Base-by-base conservation (phyloP, 106 monocot species). In the Agapanthus africanus region DNA sequence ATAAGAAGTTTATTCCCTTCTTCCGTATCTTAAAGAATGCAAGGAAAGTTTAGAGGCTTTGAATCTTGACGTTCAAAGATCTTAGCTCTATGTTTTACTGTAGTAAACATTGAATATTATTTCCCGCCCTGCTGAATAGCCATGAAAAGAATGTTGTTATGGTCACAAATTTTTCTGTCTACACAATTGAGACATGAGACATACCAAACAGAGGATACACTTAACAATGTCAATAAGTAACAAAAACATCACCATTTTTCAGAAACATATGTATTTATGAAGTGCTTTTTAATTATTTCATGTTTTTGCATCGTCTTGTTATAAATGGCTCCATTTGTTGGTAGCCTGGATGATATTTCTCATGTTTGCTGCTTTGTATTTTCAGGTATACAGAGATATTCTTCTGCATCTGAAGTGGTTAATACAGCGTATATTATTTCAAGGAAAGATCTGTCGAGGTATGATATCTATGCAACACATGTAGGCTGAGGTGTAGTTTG, bases 381-480 rank as follows among this genome's bases (percentile, higher is more conserved):
- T 77, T 71, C 76, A 94, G 94, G 94, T 65, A 76, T 78, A 60
- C 78, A 74, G 34, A 91, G 78, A 74, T 70, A 74, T 50, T 85
- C 91, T 13, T 40, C 79, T 31, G 14, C 78, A 68, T 79, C 84
- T 26, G 87, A 91, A 69, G 57, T 52, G 22, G 25, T 80, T n/a
- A 91, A 95, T 70, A 88, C 88, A 54, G 95, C 95, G 59, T 91
- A 91, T 78, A 77, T 95, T 35, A 59, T 84, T 37, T 79, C 94
- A 73, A 91, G 95, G 65, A 85, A 82, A 66, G 91, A 95, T 78
- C 81, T 95, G 39, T 91, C 95, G 54, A 91, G 87, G 94, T 83
- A 79, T 23, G 47, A 36, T 15, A 34, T 63, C 47, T 40, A 27
- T 39, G 18, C 40, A 27, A 33, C 18, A n/a, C 19, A 34, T 46